Percentiles rank a stretch among this genome's conserved stretches.
Evolutionary conservation across 108 stramenopile genomes (phyloP).

Genomic region (Parmales sp.): DNA sequence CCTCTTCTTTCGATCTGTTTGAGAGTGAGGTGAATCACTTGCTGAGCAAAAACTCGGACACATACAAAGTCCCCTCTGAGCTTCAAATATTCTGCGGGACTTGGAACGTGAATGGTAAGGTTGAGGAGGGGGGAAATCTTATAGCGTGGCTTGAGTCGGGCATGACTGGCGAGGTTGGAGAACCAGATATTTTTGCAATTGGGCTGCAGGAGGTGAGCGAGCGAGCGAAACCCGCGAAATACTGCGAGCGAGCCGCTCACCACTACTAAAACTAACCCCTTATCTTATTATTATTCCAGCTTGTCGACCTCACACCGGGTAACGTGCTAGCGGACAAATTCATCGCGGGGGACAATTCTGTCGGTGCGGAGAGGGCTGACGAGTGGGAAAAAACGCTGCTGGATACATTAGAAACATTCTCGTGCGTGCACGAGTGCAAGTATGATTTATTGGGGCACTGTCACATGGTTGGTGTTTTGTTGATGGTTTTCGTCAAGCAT

Average conservation of each 20-base stretch:
- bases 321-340: conserved; percentile 89
- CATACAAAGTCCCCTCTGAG: too few relatives aligned
- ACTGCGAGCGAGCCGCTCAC: too few relatives aligned
- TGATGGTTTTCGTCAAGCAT: conserved; percentile 80
- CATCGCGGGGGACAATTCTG: conserved; percentile 3
- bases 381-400: background rate
- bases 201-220: conserved; percentile 97
- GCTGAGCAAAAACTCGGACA: too few relatives aligned
- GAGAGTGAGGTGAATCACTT: too few relatives aligned
- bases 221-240: too few relatives aligned
- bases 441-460: conserved; percentile 34
- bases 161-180: background rate
- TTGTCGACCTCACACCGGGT: conserved; percentile 94
- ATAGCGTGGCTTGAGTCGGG: background rate
- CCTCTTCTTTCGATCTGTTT: too few relatives aligned
- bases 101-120: conserved; percentile 9
- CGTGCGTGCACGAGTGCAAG: background rate
- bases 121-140: background rate
- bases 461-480: conserved; percentile 83
- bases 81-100: background rate
- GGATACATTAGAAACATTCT: background rate
- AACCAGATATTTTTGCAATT: conserved; percentile 72
- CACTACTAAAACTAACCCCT: too few relatives aligned
- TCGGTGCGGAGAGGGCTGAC: background rate
- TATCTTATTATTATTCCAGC: too few relatives aligned